Base-by-base conservation (phyloP, 495 filamentous ascomycete genomes). In the Lepraria neglecta region DNA sequence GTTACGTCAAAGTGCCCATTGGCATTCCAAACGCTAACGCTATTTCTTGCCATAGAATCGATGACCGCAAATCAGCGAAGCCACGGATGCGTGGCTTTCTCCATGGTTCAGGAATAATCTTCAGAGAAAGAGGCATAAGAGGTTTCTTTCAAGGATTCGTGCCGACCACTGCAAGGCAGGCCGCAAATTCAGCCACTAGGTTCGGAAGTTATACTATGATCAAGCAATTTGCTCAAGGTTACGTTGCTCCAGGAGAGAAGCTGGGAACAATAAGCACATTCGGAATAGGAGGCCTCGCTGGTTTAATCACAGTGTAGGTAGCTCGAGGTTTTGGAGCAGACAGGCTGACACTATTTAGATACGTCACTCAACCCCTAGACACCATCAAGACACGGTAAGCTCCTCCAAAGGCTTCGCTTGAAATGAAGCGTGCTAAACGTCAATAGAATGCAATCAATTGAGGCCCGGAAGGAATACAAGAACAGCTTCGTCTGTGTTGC, bases 81-180 rank as follows among this genome's bases (percentile, higher is more conserved):
- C 91, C 91, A 3, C 85, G 92, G 3, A 88, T 97, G 84, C 84
- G 85, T 30, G 94, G 94, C 31, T 97, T 98, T 74, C 74, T 98
- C 24, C 91, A 97, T 69, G 94, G 92, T 21, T 87, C 90, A 28
- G 83, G 82, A 31, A 80, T 97, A 43, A 97, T 98, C 56, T 86
- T 82, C 43, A 83, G 88, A 52, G 94, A 98, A 72, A 82, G 91
- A 64, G 94, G 94, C 28, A 73, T 96, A 54, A 81, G 86, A 43
- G 95, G 92, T 33, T 97, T 98, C 78, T 94, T 98, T 80, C 90
- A 97, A 71, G 94, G 94, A 35, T 91, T 98, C 71, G 86, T 96
- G 2, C 94, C 94, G 0, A 98, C 94, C 1, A 96, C 94, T 4
- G 91, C 91, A 14, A 80, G 94, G 54, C 94, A 98, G 70, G 90